Base-by-base conservation (phyloP, 257 asterid genomes). In the Nicotiana attenuata region DNA sequence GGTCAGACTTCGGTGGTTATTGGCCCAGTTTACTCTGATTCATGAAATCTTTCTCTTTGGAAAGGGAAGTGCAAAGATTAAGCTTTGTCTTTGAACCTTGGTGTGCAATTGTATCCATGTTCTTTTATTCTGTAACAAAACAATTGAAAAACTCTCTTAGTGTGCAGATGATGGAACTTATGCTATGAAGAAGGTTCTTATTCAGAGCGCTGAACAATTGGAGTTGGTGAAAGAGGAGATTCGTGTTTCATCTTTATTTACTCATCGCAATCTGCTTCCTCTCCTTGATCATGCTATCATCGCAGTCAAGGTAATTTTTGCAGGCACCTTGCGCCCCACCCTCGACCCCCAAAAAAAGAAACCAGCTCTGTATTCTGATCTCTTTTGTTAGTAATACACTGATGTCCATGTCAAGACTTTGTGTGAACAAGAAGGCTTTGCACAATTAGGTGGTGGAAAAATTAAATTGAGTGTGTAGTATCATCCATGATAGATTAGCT, bases 131-230 rank as follows among this genome's bases (percentile, higher is more conserved):
- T 14, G 60, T 73, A 14, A 47, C 16, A 24, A 1, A 73, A 2
- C 3, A 45, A 24, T 73, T 73, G 60, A 50, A 50, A 52, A 73
- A 47, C 5, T 24, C 24, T 73, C 38, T 47, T 38, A 82, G 80
- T 81, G 78, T 85, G 83, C 90, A 96, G 99, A 81, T 82, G 98
- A 96, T 89, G 99, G 99, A 80, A 94, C 96, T 60, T 96, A 96
- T 85, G 98, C 99, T n/a, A 90, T 96, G 98, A 96, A 96, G 93
- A 96, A 93, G 87, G 98, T 96, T 87, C 97, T 96, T 71, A 94
- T 96, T 87, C 98, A 94, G 88, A 93, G 80, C 81, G 87, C 81
- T 29, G 99, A 94, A 85, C 99, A 96, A 56, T 88, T 96, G 89
- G 97, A 91, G 84, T 81, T 92, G 90, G 98, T 96, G 83, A 92